These are phyloP conservation scores for Xylaria sp. DNA, from an alignment of 2,329 filamentous ascomycete genomes.

Conservation along the genomic window DNA sequence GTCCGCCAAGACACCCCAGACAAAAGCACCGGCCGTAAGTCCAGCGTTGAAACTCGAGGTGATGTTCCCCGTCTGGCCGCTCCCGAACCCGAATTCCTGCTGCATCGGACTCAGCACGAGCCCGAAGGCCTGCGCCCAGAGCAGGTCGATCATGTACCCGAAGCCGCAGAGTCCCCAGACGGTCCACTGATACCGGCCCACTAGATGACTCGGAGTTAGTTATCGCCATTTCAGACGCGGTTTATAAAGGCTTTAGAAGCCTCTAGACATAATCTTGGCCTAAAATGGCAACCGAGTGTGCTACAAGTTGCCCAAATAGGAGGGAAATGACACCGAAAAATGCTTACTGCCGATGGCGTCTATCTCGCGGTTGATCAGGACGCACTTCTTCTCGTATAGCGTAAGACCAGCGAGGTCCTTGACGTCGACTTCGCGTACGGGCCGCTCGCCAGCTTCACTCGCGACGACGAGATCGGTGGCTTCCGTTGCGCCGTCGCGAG, in stretches of 20 bases:
- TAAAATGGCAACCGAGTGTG: no score
- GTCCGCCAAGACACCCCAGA: slow-evolving; percentile 46
- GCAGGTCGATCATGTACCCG: slow-evolving; percentile 81
- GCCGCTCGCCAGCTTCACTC: not conserved
- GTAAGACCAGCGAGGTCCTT: not conserved
- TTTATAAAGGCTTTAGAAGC: not conserved
- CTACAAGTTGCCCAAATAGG: no score
- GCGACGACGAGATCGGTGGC: not conserved
- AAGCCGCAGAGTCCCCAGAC: slow-evolving; percentile 79
- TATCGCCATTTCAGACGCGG: not conserved
- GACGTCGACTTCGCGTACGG: not conserved
- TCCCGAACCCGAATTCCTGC: slow-evolving; percentile 70
- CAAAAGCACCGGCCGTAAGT: slow-evolving; percentile 51
- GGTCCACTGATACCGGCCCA: slow-evolving; percentile 83
- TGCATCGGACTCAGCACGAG: slow-evolving; percentile 75
- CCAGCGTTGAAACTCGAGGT: slow-evolving; percentile 71
- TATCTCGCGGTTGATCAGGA: slow-evolving; percentile 79
- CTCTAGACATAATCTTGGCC: not conserved
- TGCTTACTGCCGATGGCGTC: slow-evolving; percentile 85
- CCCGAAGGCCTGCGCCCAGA: slow-evolving; percentile 76
- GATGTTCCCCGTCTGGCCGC: slow-evolving; percentile 74
- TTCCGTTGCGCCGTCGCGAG: not conserved
- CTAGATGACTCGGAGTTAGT: not conserved
- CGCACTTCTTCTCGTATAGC: slow-evolving; percentile 56
- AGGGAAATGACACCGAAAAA: no score